These are phyloP conservation scores for Leishmania amazonensis DNA, from an alignment of 208 protist species.

Conservation along the genomic window DNA sequence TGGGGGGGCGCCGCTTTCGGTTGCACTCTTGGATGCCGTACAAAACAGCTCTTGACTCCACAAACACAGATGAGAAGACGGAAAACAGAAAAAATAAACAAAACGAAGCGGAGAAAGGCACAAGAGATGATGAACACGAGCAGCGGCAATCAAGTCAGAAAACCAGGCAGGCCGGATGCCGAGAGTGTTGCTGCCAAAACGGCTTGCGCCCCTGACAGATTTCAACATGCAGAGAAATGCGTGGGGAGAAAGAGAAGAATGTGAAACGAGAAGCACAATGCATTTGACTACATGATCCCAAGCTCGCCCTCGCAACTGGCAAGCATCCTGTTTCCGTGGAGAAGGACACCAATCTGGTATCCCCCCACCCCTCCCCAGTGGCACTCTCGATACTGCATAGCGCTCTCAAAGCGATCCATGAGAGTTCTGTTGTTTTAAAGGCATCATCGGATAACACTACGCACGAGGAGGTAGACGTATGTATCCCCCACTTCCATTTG, in stretches of 20 bases:
- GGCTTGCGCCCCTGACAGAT: not conserved
- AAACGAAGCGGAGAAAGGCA: not conserved
- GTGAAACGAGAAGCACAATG: not conserved
- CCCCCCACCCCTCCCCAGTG: not conserved
- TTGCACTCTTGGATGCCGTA: not conserved
- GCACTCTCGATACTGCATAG: not conserved
- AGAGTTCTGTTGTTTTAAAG: not conserved
- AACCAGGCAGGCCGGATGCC: not conserved
- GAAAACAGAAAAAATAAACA: not conserved
- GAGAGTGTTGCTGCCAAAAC: not conserved
- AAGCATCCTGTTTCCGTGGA: not conserved
- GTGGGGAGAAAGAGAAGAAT: too few species aligned
- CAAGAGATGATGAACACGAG: not conserved
- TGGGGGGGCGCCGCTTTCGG: not conserved
- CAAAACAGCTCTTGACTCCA: not conserved
- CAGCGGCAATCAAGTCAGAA: not conserved
- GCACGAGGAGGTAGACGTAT: not conserved
- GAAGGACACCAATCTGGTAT: not conserved
- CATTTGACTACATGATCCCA: not conserved
- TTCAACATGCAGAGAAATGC: too few species aligned
- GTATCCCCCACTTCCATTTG: not conserved
- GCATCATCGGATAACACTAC: not conserved
- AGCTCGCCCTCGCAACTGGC: not conserved
- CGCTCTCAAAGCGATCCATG: not conserved
- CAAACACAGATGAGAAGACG: not conserved